These are phyloP conservation scores for Syzygium oleosum DNA, from an alignment of 345 rosid species.

Conservation along the genomic window DNA sequence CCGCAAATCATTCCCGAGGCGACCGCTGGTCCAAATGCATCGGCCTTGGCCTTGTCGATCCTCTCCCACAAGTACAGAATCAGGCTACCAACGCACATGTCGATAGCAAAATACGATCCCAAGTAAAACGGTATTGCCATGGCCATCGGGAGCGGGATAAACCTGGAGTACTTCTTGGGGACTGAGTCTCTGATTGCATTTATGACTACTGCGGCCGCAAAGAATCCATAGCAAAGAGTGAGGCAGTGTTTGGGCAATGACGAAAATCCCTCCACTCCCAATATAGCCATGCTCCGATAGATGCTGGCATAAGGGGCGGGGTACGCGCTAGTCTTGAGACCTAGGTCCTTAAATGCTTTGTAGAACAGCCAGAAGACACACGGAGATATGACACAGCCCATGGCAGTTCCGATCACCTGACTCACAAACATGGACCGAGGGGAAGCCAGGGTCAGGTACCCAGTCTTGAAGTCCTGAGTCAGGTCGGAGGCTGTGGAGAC, in stretches of 20 bases:
- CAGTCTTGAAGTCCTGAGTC: constrained; percentile 1
- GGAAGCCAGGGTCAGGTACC: background rate
- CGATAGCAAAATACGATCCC: constrained; percentile 44
- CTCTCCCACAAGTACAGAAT: background rate
- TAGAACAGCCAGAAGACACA: constrained; percentile 6
- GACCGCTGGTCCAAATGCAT: background rate
- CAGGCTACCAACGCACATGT: background rate
- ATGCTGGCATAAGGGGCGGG: constrained; percentile 30
- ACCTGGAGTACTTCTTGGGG: constrained; percentile 28
- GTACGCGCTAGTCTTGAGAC: constrained; percentile 34
- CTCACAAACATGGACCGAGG: constrained; percentile 4
- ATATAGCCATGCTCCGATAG: constrained; percentile 53
- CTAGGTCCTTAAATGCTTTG: constrained; percentile 31
- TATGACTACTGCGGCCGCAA: constrained; percentile 45
- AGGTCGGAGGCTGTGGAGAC: constrained; percentile 77
- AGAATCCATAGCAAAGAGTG: constrained; percentile 47
- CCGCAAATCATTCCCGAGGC: constrained; percentile 5
- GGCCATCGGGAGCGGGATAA: constrained; percentile 76
- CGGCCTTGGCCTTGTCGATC: background rate
- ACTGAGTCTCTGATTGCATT: constrained; percentile 40
- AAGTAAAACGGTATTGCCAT: constrained; percentile 88
- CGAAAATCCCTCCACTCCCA: constrained; percentile 69
- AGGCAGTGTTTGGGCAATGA: constrained; percentile 70
- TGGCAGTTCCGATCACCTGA: background rate
- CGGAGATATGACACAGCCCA: background rate